A percentile compares a stretch with the other conserved stretches of the same genome.
phyloP scores from a whole-genome alignment of 108 stramenopile species.

The Skeletonema menzelii region DNA sequence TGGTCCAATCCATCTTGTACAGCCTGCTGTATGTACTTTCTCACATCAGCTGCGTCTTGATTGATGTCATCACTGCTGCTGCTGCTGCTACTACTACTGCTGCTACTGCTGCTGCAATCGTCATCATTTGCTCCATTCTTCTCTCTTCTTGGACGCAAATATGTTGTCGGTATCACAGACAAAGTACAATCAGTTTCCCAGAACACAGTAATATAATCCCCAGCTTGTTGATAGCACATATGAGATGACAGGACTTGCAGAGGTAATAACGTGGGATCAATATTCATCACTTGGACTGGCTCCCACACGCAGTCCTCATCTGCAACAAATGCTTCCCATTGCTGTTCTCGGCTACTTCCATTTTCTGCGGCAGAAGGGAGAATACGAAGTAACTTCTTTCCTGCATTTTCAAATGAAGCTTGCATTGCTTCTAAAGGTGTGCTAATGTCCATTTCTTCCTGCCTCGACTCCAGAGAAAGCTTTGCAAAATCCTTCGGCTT shows the following conservation, averaged over 20 bases:
- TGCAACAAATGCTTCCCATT: constrained; percentile 47
- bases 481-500: neutral
- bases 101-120: neutral
- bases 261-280: constrained; percentile 5
- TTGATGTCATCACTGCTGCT: neutral
- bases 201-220: constrained; percentile 20
- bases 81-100: neutral
- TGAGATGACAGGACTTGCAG: constrained; percentile 40
- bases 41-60: neutral
- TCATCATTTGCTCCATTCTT: neutral
- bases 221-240: constrained; percentile 41
- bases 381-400: constrained; percentile 13
- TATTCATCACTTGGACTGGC: constrained; percentile 35
- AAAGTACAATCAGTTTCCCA: constrained; percentile 44
- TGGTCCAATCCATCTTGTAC: neutral
- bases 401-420: constrained; percentile 17
- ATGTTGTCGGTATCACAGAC: constrained; percentile 30
- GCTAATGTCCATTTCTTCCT: neutral
- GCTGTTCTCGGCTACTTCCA: constrained; percentile 2
- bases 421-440: constrained; percentile 32
- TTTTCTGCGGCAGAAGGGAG: neutral
- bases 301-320: constrained; percentile 33
- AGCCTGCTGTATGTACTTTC: neutral
- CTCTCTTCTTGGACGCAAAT: constrained; percentile 12
- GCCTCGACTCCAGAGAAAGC: neutral